These are phyloP conservation scores for Nigrospora osmanthi DNA, from an alignment of 2,329 filamentous ascomycete species.

Conservation along the genomic window DNA sequence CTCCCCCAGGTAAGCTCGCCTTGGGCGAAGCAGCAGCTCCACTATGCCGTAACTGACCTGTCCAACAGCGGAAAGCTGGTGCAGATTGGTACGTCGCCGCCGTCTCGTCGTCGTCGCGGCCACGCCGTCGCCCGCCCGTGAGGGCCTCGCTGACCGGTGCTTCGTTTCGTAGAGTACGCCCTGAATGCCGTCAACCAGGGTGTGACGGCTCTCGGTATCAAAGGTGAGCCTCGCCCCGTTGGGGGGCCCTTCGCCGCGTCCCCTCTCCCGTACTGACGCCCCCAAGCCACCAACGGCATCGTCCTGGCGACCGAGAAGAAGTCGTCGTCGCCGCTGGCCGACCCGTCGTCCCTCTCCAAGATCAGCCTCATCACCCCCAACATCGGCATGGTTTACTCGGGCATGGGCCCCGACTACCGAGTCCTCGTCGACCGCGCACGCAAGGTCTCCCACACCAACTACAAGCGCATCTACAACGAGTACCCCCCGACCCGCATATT, in stretches of 20 bases:
- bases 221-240: constrained; percentile 52
- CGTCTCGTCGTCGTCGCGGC: neutral
- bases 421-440: constrained; percentile 95
- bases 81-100: constrained; percentile 68
- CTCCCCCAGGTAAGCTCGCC: constrained; percentile 79
- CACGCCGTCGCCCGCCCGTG: neutral
- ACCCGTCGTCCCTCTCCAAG: constrained; percentile 90
- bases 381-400: constrained; percentile 99
- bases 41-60: constrained; percentile 19
- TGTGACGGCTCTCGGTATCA: constrained; percentile 96
- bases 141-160: constrained; percentile 4
- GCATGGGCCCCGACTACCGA: constrained; percentile 98
- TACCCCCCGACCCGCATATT: constrained; percentile 99
- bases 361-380: constrained; percentile 97
- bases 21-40: constrained; percentile 2
- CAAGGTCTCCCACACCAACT: constrained; percentile 95
- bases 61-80: constrained; percentile 85
- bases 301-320: constrained; percentile 99
- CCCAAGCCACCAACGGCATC: constrained; percentile 89
- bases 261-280: constrained; percentile 6
- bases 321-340: constrained; percentile 93
- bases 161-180: constrained; percentile 71
- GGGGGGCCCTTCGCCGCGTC: neutral
- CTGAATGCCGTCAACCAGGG: constrained; percentile 98
- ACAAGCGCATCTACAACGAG: constrained; percentile 99